Conservation (phyloP, 2,329 filamentous ascomycete species). For the Madurella fahalii region DNA sequence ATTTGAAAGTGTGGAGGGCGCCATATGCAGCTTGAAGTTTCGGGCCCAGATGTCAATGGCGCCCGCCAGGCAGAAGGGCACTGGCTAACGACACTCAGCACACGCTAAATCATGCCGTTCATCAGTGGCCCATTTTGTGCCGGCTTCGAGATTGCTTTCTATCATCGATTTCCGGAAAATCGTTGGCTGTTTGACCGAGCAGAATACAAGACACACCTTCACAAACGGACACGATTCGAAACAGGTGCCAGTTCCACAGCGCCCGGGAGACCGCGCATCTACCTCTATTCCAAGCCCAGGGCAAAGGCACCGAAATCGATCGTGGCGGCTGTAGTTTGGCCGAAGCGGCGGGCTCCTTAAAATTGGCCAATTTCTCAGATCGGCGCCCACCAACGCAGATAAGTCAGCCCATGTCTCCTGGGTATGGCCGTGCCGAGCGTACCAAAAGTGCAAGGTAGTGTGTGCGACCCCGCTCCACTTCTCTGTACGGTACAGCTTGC, state of each 20-base stretch:
- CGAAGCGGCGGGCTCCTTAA: neutral
- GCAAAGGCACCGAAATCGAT: no score
- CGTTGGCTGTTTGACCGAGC: no score
- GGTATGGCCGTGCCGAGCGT: neutral
- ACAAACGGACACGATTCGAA: no score
- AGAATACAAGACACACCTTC: no score
- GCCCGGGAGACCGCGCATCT: no score
- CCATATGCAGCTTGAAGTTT: neutral
- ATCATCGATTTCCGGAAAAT: no score
- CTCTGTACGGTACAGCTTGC: no score
- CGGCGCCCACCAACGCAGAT: neutral
- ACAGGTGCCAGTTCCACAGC: no score
- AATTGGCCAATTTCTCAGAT: conserved; percentile 15
- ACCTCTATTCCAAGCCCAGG: no score
- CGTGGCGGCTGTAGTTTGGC: neutral
- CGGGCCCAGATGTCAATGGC: neutral
- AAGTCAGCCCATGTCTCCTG: neutral
- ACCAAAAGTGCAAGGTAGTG: neutral
- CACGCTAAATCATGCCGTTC: no score
- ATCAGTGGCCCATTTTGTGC: no score
- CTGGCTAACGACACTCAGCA: neutral
- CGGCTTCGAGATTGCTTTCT: no score
- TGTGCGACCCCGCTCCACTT: neutral
- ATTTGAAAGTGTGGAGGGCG: neutral
- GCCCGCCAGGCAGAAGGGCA: neutral